Evolutionary conservation across 2,329 filamentous ascomycete genomes (phyloP), one percentile per base, ranked within the genome.

Genomic region (Cercospora berteroae): DNA sequence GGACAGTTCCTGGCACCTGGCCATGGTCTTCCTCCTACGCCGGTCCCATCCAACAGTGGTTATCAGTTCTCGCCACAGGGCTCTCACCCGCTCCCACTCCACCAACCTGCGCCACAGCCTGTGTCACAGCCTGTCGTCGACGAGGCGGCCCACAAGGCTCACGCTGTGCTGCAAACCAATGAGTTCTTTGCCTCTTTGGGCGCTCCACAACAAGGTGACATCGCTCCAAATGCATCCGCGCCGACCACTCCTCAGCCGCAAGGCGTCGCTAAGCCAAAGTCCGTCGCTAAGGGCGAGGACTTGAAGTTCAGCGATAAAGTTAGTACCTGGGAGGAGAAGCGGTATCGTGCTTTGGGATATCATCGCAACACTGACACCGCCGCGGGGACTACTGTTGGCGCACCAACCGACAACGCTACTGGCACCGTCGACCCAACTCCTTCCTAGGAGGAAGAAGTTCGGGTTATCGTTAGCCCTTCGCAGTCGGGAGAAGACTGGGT

Each of bases 241-340:
- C 25, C 59, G 13, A 18, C 12, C 42, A 44, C 59, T 13, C 42
- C 59, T 48, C 59, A 50, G 39, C 36, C 59, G 25, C 20, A 36
- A 23, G 25, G 16, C 25, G 10, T 18, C 20, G 18, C 59, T 29
- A 61, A 44, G 63, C 29, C 42, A 12, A 65, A 65, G 44, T 59
- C 56, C 56, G 29, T 42, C 44, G 57, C 36, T 8, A 65, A 65
- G 57, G 52, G 13, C 25, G 57, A 31, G 18, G 57, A 65, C 5
- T 39, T 55, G 39, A 27, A 39, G 63, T 58, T 65, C 31, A 16
- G 39, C 44, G 63, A 65, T 55, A 50, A 39, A 29, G n/a, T 42
- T 4, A 44, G 12, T 2, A 56, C 27, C 57, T 65, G 31, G 42
- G 63, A 65, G 25, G 63, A 65, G 57, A 36, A 36, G 31, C 57